phyloP scores from a whole-genome alignment of 2,329 filamentous ascomycete species.

The Scedosporium dehoogii region DNA sequence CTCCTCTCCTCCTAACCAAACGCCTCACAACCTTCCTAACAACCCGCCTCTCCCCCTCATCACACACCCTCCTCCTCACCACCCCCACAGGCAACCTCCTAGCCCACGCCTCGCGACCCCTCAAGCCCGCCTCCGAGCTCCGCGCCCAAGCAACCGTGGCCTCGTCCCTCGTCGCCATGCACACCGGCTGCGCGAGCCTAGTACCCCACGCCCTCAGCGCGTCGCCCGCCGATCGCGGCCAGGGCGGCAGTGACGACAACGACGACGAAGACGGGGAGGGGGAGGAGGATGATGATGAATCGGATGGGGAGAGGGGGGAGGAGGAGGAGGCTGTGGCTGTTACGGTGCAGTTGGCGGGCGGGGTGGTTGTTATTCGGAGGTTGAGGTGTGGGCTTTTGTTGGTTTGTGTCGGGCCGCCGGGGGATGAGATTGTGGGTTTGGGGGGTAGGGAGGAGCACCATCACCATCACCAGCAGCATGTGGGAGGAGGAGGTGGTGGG shows the following conservation, averaged over 20 bases:
- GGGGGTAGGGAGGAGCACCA: slow-evolving; percentile 9
- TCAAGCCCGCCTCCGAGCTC: slow-evolving; percentile 43
- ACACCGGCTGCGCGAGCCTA: slow-evolving; percentile 33
- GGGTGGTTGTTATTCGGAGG: slow-evolving; percentile 48
- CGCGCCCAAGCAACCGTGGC: slow-evolving; percentile 56
- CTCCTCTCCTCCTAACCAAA: slow-evolving; percentile 55
- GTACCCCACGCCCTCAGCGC: slow-evolving; percentile 31
- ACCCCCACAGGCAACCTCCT: slow-evolving; percentile 54
- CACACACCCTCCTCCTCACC: slow-evolving; percentile 51
- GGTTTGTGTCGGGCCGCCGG: slow-evolving; percentile 44
- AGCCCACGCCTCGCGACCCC: slow-evolving; percentile 46
- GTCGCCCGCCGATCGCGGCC: slow-evolving; percentile 15
- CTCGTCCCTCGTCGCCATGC: slow-evolving; percentile 50
- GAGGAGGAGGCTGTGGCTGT: slow-evolving; percentile 26
- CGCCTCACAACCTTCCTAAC: slow-evolving; percentile 53
- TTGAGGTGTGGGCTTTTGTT: slow-evolving; percentile 52
- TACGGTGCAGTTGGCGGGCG: slow-evolving; percentile 48
- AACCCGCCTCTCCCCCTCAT: slow-evolving; percentile 43
- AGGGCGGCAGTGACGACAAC: slow-evolving; percentile 12
- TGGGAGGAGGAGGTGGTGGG: background rate
- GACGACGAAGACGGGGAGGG: slow-evolving; percentile 13
- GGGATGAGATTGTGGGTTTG: slow-evolving; percentile 13
- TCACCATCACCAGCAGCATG: slow-evolving; percentile 3
- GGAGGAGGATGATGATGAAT: slow-evolving; percentile 16
- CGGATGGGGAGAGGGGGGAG: slow-evolving; percentile 9